Evolutionary conservation across 495 filamentous ascomycete genomes (phyloP), one percentile per base, ranked within the genome.

Genomic region (Penicillium steckii): DNA sequence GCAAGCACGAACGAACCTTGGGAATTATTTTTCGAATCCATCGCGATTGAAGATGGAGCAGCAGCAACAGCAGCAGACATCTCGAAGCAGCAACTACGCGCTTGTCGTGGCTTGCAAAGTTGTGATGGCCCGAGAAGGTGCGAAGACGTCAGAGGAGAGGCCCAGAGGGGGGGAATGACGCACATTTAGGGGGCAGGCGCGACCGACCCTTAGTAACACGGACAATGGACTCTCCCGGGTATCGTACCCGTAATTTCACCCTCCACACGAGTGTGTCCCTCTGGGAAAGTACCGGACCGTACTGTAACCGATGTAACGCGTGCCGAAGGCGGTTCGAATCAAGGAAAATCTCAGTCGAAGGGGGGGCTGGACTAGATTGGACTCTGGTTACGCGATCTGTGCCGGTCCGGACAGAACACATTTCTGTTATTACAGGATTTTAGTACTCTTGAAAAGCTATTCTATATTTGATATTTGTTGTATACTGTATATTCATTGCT

Each of bases 21-120:
- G 68, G 58, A 61, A 48, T 65, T 70, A 56, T 76, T 80, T 62
- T 80, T 80, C 42, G 71, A 71, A 57, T 81, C 78, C 77, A 81
- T 79, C 53, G 61, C 67, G 55, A 74, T 67, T 52, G 66, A 67
- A 46, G 74, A 65, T 40, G 65, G 63, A 48, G 67, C 67, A 51
- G 71, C 60, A 53, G 74, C 72, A 55, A 80, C 75, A 33, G 70
- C 73, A 59, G 74, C 71, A 66, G 76, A 77, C 75, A 80, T 78
- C 50, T 45, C 48, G 30, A 42, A 37, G 30, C 15, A 37, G n/a
- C n/a, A 18, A 13, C 4, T 17, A 41, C 43, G 46, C 30, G 22
- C 35, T 50, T 37, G 33, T 37, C 33, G 33, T 63, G 60, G 60
- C 51, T 51, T 63, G 52, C 49, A 42, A 53, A 29, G 21, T 48